These are phyloP conservation scores for Aspergillus udagawae DNA, from an alignment of 2,329 filamentous ascomycete species.

Conservation along the genomic window DNA sequence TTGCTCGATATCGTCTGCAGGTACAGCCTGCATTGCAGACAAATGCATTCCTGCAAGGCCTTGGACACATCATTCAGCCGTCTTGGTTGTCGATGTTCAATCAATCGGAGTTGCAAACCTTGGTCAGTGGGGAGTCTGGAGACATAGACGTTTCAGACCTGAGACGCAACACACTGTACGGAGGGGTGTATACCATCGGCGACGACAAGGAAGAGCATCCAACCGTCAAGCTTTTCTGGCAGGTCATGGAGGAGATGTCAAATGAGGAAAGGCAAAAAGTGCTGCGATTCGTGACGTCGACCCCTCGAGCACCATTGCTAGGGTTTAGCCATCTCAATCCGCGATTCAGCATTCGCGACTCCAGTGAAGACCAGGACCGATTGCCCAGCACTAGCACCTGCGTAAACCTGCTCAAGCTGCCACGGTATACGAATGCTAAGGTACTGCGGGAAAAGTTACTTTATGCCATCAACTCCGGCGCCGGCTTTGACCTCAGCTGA, in stretches of 20 bases:
- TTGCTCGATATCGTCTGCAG: slow-evolving; percentile 81
- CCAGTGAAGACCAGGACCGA: slow-evolving; percentile 68
- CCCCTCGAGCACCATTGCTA: slow-evolving; percentile 80
- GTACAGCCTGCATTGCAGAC: slow-evolving; percentile 78
- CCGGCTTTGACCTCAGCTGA: slow-evolving; percentile 75
- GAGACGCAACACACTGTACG: slow-evolving; percentile 77
- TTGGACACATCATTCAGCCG: slow-evolving; percentile 83
- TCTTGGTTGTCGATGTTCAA: slow-evolving; percentile 99
- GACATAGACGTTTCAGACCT: slow-evolving; percentile 86
- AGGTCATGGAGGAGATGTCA: slow-evolving; percentile 71
- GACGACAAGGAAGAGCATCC: slow-evolving; percentile 83
- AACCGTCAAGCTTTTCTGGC: slow-evolving; percentile 84
- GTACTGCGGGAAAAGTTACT: slow-evolving; percentile 74
- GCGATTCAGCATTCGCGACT: slow-evolving; percentile 84
- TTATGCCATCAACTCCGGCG: slow-evolving; percentile 84
- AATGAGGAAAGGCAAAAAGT: slow-evolving; percentile 79
- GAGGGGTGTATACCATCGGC: slow-evolving; percentile 84
- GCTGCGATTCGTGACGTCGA: slow-evolving; percentile 92
- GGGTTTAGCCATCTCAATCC: slow-evolving; percentile 86
- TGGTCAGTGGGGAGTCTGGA: slow-evolving; percentile 82
- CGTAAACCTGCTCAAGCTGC: slow-evolving; percentile 89
- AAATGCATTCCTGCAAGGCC: slow-evolving; percentile 77
- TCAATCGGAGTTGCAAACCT: slow-evolving; percentile 85
- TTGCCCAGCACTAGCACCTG: slow-evolving; percentile 94
- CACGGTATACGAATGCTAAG: slow-evolving; percentile 66